Evolutionary conservation across 495 filamentous ascomycete species (phyloP), one percentile per base, ranked within the genome.

Genomic region (Xylaria acuta): DNA sequence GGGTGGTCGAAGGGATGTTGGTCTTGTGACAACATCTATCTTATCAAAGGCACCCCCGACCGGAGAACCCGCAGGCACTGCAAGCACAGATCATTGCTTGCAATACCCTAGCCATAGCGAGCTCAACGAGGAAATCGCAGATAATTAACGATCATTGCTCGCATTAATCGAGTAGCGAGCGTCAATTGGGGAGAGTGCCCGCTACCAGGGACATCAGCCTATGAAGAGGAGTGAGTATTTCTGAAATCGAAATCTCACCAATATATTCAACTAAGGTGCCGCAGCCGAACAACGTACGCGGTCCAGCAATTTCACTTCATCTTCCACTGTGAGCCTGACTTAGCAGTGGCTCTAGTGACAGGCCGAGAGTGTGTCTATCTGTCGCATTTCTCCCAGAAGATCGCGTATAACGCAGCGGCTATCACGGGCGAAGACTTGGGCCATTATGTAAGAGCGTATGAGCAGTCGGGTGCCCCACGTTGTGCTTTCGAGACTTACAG

Each of bases 351-450:
- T 11, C 77, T 86, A 0, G 80, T 84, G 16, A 74, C 77, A 5
- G 85, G 84, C 12, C 76, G 76, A 22, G 85, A 87, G 70, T 71
- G 76, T 16, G 76, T 82, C 36, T 86, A 87, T 64, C 34, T 86
- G 20, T 81, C 82, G 51, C 82, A 85, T 69, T 86, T 86, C 75
- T 85, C 79, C 67, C 79, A 83, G 56, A 81, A 80, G 62, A 64
- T 81, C 14, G 58, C 43, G 12, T 80, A 80, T 56, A 84, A 85
- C 34, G 73, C 72, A n/a, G 76, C 68, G n/a, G 81, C 79, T 0
- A 80, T 86, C 54, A 70, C 77, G 5, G 70, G 72, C 5, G 77
- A 73, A 54, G 79, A 80, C 53, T 32, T 86, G n/a, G 81, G 82
- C 12, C 76, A 78, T 36, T 87, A 87, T 64, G 75, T 76, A 16